Conservation (phyloP, 2,329 filamentous ascomycete species). For the Talaromyces marneffei region DNA sequence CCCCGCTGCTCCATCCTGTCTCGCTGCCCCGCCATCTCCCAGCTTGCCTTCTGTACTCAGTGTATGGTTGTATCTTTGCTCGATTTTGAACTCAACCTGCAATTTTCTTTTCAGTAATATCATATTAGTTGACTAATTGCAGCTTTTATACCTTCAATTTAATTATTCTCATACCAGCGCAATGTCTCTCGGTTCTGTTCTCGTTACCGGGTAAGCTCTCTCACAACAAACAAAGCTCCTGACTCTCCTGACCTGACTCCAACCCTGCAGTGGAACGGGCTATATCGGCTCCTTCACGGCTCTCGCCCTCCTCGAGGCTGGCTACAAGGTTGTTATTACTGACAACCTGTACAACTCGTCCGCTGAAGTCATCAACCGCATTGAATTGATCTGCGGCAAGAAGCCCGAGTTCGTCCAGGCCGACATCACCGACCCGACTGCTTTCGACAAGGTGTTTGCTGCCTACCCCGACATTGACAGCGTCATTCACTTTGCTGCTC, state of each 20-base stretch:
- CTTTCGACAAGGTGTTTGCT: constrained; percentile 78
- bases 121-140: not conserved
- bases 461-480: constrained; percentile 92
- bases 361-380: constrained; percentile 82
- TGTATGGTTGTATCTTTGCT: not conserved
- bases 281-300: constrained; percentile 99
- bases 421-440: constrained; percentile 81
- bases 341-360: constrained; percentile 98
- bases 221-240: not conserved
- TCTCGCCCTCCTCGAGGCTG: constrained; percentile 84
- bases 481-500: constrained; percentile 95
- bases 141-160: too few relatives aligned
- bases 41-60: not conserved
- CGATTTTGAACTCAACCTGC: not conserved
- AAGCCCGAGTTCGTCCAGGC: constrained; percentile 76
- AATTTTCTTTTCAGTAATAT: not conserved
- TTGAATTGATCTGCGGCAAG: constrained; percentile 88
- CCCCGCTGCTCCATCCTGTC: not conserved
- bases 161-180: not conserved
- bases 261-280: constrained; percentile 71
- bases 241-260: not conserved
- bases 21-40: constrained; percentile 11
- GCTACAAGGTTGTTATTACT: constrained; percentile 92
- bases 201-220: constrained; percentile 76
- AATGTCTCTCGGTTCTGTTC: constrained; percentile 80